These are phyloP conservation scores for Kurtzmaniella quercitrusa DNA, from an alignment of 1,139 yeast species.

Conservation along the genomic window DNA sequence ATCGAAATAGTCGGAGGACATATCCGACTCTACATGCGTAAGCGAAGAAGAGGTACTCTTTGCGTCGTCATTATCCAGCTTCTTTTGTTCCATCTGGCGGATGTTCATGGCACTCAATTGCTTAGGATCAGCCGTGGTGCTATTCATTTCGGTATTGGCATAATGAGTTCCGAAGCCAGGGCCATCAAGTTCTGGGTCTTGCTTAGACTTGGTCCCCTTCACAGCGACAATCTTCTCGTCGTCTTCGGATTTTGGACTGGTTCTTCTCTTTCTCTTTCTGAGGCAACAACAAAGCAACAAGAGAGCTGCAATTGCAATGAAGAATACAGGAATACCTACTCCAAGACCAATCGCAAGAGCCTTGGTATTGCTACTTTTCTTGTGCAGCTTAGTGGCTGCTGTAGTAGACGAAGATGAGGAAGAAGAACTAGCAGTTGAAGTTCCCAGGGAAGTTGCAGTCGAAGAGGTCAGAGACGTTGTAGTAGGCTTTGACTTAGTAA, in stretches of 20 bases:
- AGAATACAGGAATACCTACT: conserved; percentile 70
- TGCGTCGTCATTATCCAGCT: conserved; percentile 20
- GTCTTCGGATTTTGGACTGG: conserved; percentile 22
- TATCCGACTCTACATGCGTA: conserved; percentile 35
- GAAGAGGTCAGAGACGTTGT: conserved; percentile 17
- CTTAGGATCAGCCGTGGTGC: conserved; percentile 30
- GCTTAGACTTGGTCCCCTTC: conserved; percentile 19
- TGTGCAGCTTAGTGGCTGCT: conserved; percentile 14
- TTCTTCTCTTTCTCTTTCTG: conserved; percentile 31
- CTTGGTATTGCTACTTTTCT: conserved; percentile 24
- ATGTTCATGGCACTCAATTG: conserved; percentile 50
- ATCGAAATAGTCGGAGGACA: conserved; percentile 24
- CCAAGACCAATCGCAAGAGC: conserved; percentile 83
- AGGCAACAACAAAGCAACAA: conserved; percentile 57
- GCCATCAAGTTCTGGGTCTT: conserved; percentile 30
- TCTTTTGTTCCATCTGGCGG: conserved; percentile 43
- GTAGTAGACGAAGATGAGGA: conserved; percentile 19
- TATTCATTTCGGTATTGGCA: conserved; percentile 19
- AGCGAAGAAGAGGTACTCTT: conserved; percentile 29
- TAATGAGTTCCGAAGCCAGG: conserved; percentile 34
- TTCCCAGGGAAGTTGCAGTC: conserved; percentile 18
- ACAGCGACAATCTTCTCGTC: conserved; percentile 32
- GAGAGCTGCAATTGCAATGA: conserved; percentile 44
- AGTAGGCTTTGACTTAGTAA: conserved; percentile 22
- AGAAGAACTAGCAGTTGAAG: conserved; percentile 21